Evolutionary conservation across 805 yeast genomes (phyloP), one percentile per base, ranked within the genome.

Genomic region (Zygosaccharomyces bisporus): DNA sequence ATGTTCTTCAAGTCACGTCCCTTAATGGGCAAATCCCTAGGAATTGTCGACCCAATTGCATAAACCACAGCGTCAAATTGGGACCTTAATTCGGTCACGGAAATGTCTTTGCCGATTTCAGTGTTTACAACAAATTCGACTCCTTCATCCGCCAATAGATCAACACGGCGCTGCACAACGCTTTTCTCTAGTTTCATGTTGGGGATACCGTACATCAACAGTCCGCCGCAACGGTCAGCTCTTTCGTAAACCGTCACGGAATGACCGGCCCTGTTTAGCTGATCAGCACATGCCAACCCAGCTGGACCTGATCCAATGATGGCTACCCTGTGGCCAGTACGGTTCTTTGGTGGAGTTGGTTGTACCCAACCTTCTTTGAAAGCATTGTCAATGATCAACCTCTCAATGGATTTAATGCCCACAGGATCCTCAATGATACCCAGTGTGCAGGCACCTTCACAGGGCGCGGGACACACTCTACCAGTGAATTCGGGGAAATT

Each of bases 401-500:
- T 84, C 70, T 91, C 99, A 54, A 91, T 84, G 16, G 95, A 85
- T 71, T 91, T 91, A 69, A 91, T 91, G 58, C 96, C 96, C 57
- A 93, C 98, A 19, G 98, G 95, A 56, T 86, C 93, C 53, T 85
- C 95, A 66, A 83, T 88, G 57, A 93, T 88, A 38, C 96, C 96
- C 58, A 93, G 75, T 25, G 88, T 91, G 70, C 95, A 85, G 2
- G 98, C 96, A 57, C 97, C 97, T 68, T 90, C 95, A 73, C 99
- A 91, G 52, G 99, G 99, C 49, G 98, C 98, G 17, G 99, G 99
- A 71, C 99, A 91, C 52, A 91, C 91, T 70, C 97, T 81, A 49
- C 97, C 96, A 48, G 98, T 91, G 62, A 93, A 91, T 71, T 93
- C 98, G 17, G 98, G 98, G 85, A 93, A 91, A 71, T 93, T 91